phyloP scores from a whole-genome alignment of 73 alveolate genomes.

The Paramecium octaurelia region DNA sequence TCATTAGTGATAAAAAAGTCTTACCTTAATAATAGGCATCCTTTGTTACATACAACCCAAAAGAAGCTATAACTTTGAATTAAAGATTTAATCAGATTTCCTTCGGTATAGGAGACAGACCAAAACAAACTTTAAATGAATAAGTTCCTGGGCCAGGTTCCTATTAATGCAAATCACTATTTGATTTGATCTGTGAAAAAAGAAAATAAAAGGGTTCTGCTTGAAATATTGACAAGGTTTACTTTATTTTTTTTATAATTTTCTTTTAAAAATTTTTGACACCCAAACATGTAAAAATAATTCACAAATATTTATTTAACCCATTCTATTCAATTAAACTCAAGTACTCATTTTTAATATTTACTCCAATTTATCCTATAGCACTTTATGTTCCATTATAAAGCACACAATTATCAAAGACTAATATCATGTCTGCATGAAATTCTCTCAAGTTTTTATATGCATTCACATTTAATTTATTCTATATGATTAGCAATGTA shows the following conservation, averaged over 20 bases:
- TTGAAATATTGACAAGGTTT: neutral
- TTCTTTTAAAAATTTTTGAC: neutral
- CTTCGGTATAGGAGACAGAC: conserved; percentile 39
- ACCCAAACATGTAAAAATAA: neutral
- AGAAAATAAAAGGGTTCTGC: neutral
- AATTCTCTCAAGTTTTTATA: conserved; percentile 50
- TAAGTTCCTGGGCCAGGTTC: conserved; percentile 24
- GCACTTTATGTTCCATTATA: conserved; percentile 57
- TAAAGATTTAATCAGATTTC: neutral
- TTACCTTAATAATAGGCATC: neutral
- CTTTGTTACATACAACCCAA: conserved; percentile 26
- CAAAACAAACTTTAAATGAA: neutral
- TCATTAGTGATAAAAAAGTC: neutral
- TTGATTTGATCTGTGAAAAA: neutral
- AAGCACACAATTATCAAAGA: conserved; percentile 50
- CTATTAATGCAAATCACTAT: neutral
- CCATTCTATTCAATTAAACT: neutral
- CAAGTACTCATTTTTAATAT: conserved; percentile 11
- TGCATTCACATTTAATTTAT: conserved; percentile 50
- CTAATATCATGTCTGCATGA: conserved; percentile 27
- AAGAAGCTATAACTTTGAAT: neutral
- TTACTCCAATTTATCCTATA: conserved; percentile 49
- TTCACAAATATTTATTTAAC: conserved; percentile 31
- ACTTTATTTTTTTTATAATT: neutral
- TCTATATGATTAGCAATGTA: neutral